Conservation (phyloP, 352 stramenopile species). For the Halophytophthora polymorphica region DNA sequence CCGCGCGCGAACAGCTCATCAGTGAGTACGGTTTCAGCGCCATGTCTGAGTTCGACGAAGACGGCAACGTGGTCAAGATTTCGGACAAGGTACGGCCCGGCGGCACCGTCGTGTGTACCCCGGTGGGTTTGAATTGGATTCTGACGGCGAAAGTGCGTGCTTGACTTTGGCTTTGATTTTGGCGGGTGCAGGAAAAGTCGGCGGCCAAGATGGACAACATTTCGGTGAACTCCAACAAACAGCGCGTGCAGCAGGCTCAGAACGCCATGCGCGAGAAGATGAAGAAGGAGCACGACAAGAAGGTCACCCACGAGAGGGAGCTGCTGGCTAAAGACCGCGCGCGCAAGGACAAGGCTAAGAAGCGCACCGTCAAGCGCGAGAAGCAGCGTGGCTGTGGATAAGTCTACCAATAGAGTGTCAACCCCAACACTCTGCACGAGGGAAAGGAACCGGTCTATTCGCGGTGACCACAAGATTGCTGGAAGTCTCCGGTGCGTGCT, state of each 20-base stretch:
- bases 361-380: conserved; percentile 66
- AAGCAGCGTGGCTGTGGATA: conserved; percentile 70
- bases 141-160: no score
- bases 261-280: conserved; percentile 58
- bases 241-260: conserved; percentile 49
- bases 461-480: no score
- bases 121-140: no score
- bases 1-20: conserved; percentile 72
- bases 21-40: conserved; percentile 75
- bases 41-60: conserved; percentile 81
- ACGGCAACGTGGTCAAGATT: conserved; percentile 78
- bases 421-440: conserved; percentile 25
- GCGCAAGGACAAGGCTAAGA: conserved; percentile 73
- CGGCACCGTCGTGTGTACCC: no score
- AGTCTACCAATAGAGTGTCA: not conserved
- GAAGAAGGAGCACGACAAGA: conserved; percentile 72
- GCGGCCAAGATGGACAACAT: conserved; percentile 22
- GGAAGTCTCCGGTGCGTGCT: no score
- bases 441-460: no score
- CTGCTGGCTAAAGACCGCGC: conserved; percentile 65
- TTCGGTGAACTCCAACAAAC: conserved; percentile 50
- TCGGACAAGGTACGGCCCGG: conserved; percentile 56
- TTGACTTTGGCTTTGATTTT: not conserved
- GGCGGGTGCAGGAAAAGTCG: conserved; percentile 28
- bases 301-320: conserved; percentile 68